Evolutionary conservation across 768 basidiomycete species (phyloP).

Genomic region (Tricholomella constricta): DNA sequence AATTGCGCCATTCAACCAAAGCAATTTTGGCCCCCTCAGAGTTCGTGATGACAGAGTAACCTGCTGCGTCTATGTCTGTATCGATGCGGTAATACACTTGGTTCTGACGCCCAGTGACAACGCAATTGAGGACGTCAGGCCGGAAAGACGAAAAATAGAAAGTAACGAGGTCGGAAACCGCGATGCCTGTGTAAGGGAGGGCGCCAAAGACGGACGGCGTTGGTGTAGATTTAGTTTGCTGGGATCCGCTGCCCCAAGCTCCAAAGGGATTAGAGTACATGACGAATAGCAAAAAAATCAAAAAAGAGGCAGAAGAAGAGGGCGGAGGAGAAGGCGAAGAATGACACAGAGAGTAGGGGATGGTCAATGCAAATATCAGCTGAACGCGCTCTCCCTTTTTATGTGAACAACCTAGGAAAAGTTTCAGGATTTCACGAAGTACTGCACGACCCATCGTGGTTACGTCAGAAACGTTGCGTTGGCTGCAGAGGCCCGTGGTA

Average conservation of each 20-base stretch:
- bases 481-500: too few relatives aligned
- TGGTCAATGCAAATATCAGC: too few relatives aligned
- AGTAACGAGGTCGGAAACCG: constrained; percentile 33
- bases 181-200: constrained; percentile 50
- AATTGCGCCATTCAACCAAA: constrained; percentile 57
- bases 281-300: background rate
- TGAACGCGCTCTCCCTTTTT: too few relatives aligned
- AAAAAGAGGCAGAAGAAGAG: background rate
- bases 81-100: constrained; percentile 50
- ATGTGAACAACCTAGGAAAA: too few relatives aligned
- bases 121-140: constrained; percentile 54
- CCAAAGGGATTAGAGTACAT: constrained; percentile 6
- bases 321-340: background rate
- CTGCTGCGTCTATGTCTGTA: constrained; percentile 49
- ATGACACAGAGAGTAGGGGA: too few relatives aligned
- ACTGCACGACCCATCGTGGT: too few relatives aligned
- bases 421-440: too few relatives aligned
- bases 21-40: constrained; percentile 47
- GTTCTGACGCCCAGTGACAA: constrained; percentile 49
- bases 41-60: constrained; percentile 55
- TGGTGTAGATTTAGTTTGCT: background rate
- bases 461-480: too few relatives aligned
- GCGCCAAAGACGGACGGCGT: constrained; percentile 61
- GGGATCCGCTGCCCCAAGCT: background rate
- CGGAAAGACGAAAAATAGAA: constrained; percentile 54